phyloP scores from a whole-genome alignment of 164 flowering plant species.

The Annona squamosa region DNA sequence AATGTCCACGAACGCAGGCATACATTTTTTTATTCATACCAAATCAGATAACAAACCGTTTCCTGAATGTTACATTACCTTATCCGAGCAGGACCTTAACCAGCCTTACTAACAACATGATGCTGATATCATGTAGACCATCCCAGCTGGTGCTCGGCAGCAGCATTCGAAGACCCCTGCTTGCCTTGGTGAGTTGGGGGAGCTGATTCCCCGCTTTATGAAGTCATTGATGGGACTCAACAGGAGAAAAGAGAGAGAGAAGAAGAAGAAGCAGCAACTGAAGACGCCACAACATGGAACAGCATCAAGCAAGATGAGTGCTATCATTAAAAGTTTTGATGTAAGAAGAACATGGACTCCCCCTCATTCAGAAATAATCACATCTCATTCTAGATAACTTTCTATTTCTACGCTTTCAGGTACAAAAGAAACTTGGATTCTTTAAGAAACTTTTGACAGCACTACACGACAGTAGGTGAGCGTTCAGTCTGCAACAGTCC shows the following conservation, averaged over 20 bases:
- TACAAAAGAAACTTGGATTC: neutral
- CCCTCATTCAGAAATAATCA: neutral
- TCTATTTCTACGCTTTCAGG: neutral
- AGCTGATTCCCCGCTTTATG: conserved; percentile 21
- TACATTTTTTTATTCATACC: too few relatives aligned
- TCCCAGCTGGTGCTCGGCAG: conserved; percentile 1
- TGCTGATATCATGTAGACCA: neutral
- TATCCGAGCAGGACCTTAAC: too few relatives aligned
- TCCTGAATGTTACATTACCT: too few relatives aligned
- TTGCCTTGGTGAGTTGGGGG: conserved; percentile 23
- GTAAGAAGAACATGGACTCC: conserved; percentile 14
- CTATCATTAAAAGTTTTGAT: conserved; percentile 22
- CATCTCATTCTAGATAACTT: neutral
- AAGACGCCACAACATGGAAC: conserved; percentile 7
- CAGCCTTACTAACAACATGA: neutral
- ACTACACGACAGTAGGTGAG: neutral
- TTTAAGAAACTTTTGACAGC: neutral
- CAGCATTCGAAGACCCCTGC: conserved; percentile 13
- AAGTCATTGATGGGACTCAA: conserved; percentile 11
- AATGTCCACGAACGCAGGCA: too few relatives aligned
- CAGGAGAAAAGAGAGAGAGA: conserved; percentile 20
- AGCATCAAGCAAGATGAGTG: conserved; percentile 16
- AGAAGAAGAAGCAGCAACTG: conserved; percentile 2
- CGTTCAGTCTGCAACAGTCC: neutral
- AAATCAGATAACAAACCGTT: too few relatives aligned